Conservation (phyloP, 2,329 filamentous ascomycete species). For the Aspergillus costaricaensis region DNA sequence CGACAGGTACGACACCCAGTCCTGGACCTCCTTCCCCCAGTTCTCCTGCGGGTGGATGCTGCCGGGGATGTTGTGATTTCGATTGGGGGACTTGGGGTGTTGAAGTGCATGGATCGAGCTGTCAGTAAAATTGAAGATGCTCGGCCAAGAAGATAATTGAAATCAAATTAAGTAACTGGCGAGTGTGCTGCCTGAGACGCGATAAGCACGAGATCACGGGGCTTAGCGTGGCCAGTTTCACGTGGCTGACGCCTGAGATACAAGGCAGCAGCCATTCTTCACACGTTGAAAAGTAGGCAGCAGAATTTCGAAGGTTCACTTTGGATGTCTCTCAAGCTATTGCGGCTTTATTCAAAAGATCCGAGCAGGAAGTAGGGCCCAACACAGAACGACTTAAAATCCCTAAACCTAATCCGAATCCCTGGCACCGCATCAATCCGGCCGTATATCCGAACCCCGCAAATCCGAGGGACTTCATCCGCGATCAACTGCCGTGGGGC, state of each 20-base stretch:
- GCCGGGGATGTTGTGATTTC: background rate
- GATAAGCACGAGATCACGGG: background rate
- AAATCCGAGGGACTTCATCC: background rate
- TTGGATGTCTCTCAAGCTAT: too few relatives aligned
- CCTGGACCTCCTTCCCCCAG: background rate
- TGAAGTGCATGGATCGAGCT: background rate
- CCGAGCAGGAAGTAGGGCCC: too few relatives aligned
- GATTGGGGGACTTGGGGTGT: background rate
- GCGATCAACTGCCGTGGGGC: constrained; percentile 1
- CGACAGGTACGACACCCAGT: constrained; percentile 5
- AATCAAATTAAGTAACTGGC: too few relatives aligned
- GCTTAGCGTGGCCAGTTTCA: background rate
- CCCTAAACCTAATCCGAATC: background rate
- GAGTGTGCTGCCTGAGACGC: background rate
- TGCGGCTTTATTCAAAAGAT: too few relatives aligned
- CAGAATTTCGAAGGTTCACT: too few relatives aligned
- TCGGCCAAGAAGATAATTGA: background rate
- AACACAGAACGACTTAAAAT: too few relatives aligned
- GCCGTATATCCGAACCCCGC: background rate
- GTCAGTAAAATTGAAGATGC: background rate
- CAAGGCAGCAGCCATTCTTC: background rate
- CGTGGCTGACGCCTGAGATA: background rate
- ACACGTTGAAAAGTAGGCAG: too few relatives aligned
- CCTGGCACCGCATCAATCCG: background rate
- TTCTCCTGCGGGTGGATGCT: background rate